Percentiles rank a stretch among this genome's conserved stretches.
Evolutionary conservation across 2,329 filamentous ascomycete species (phyloP).

Genomic region (Trichoderma sp.): DNA sequence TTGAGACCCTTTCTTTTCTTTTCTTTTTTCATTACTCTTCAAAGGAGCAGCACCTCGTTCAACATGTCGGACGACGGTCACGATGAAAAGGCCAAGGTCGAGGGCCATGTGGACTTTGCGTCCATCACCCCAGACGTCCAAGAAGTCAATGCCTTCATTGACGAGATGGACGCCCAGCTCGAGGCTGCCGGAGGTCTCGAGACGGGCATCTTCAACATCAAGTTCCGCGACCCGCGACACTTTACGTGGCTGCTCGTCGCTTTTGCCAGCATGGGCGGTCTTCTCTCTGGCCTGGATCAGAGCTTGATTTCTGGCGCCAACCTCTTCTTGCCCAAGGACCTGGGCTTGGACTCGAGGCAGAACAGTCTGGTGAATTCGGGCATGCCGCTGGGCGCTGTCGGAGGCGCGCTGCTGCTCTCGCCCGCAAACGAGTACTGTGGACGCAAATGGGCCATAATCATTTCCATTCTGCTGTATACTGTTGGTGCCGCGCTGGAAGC

Average conservation of each 20-base stretch:
- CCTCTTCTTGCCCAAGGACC: constrained; percentile 64
- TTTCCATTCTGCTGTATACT: constrained; percentile 71
- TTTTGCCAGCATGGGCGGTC: constrained; percentile 75
- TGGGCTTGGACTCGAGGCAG: constrained; percentile 58
- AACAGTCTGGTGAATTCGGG: constrained; percentile 70
- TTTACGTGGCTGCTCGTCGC: constrained; percentile 71
- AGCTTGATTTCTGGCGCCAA: constrained; percentile 73
- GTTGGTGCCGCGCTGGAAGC: constrained; percentile 70
- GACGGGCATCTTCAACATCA: constrained; percentile 55
- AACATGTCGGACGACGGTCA: constrained; percentile 30
- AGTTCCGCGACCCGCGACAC: constrained; percentile 63
- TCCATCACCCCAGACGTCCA: constrained; percentile 36
- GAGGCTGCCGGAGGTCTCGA: constrained; percentile 40
- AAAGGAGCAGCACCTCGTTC: background rate
- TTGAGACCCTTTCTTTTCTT: background rate
- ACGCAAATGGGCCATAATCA: constrained; percentile 68
- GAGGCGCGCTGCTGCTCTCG: constrained; percentile 67
- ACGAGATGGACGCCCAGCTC: constrained; percentile 49
- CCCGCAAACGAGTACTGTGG: constrained; percentile 71
- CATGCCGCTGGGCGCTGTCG: constrained; percentile 73
- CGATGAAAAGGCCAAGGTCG: constrained; percentile 39
- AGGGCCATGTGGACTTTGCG: constrained; percentile 44
- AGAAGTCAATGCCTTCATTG: constrained; percentile 47
- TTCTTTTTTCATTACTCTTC: background rate
- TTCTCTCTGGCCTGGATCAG: constrained; percentile 74